Base-by-base conservation (phyloP, 2,329 filamentous ascomycete genomes). In the Mycosphaerella sp. region DNA sequence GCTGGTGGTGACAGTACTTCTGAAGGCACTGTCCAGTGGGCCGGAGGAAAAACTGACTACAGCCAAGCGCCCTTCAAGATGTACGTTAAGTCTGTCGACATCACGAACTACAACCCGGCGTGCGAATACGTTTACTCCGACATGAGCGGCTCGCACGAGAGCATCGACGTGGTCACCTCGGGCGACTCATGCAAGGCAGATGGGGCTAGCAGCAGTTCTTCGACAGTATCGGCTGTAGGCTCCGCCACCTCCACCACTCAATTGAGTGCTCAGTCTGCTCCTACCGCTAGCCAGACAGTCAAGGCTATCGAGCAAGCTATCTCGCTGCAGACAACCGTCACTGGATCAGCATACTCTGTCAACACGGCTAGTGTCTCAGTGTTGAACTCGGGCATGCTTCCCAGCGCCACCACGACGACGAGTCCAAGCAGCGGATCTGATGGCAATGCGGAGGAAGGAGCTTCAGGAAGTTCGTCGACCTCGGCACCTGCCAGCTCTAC, bases 1-100 rank as follows among this genome's bases (percentile, higher is more conserved):
- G 70, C 71, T 30, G 74, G 72, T 46, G 78, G 77, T 59, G 70
- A 73, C 47, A 67, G 70, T 50, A 66, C 73, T 34, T 67, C 75
- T n/a, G 54, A 70, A 54, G 82, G 84, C 42, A 85, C 81, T 18
- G 75, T 84, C 51, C 65, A 79, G 49, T 87, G 84, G 85, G 83
- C 84, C 41, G 83, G 84, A 42, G 84, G 85, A 48, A 61, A 68
- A 30, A 73, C 72, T 12, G 72, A 76, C 61, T 75, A 73, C 59
- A 62, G 59, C 53, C 58, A 73, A 52, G 75, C 61, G 10, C 75
- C 76, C 4, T 79, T 73, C 69, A 72, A 66, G 54, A 79, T 79
- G 75, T 71, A 69, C 41, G 74, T 79, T 50, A 69, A 75, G 62
- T 69, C 61, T 44, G 71, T 79, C 56, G 73, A 70, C 52, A 72